Conservation (phyloP, 495 filamentous ascomycete genomes). For the Pyrenula massariospora region DNA sequence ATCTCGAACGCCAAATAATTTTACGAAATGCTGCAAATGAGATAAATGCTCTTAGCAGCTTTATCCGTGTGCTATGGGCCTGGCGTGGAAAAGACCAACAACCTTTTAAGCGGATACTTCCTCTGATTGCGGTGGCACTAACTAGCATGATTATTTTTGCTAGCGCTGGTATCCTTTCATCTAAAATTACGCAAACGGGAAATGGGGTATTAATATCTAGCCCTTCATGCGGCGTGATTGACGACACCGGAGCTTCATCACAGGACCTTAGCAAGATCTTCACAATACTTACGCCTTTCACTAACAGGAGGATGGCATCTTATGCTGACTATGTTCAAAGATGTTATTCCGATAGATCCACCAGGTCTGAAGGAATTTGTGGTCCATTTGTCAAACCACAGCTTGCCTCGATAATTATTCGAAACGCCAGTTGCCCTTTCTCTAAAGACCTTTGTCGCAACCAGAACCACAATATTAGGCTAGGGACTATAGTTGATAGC, state of each 20-base stretch:
- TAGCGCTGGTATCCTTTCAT: conserved; percentile 9
- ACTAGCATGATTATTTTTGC: conserved; percentile 15
- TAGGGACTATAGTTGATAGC: conserved; percentile 2
- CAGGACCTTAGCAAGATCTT: neutral
- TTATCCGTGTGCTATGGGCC: conserved; percentile 11
- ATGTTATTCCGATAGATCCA: neutral
- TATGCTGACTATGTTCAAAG: neutral
- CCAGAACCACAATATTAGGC: neutral
- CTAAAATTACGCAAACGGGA: neutral
- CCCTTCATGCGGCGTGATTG: neutral
- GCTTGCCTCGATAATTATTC: neutral
- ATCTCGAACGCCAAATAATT: conserved; percentile 23
- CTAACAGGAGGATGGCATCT: neutral
- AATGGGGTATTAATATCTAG: neutral
- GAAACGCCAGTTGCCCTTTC: neutral
- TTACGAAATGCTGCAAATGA: conserved; percentile 19
- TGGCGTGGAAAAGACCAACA: conserved; percentile 18
- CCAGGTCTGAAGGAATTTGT: neutral
- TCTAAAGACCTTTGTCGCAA: neutral
- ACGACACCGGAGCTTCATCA: neutral
- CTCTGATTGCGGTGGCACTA: conserved; percentile 15
- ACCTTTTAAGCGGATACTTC: conserved; percentile 13
- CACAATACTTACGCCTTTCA: neutral
- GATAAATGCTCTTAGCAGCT: conserved; percentile 10
- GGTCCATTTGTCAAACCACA: neutral